Conservation (phyloP, 331 rosid species). For the Spiraea crenata region DNA sequence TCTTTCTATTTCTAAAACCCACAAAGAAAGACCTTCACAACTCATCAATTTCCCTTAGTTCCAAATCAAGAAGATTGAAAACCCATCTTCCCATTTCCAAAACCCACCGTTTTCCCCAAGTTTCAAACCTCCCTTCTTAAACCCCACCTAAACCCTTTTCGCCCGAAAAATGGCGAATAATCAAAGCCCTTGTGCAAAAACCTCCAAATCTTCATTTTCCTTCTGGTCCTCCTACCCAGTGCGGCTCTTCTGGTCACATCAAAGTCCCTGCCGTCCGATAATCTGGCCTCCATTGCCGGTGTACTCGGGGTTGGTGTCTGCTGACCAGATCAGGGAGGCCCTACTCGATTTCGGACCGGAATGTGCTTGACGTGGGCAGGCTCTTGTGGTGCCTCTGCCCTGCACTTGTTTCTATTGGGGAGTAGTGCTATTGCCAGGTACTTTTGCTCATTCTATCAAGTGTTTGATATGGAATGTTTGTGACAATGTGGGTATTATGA, state of each 20-base stretch:
- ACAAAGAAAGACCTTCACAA: constrained; percentile 7
- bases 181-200: constrained; percentile 15
- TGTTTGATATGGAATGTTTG: background rate
- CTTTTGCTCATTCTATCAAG: background rate
- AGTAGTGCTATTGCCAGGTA: constrained; percentile 72
- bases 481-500: background rate
- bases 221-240: constrained; percentile 15
- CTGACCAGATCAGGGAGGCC: constrained; percentile 89
- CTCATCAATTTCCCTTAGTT: background rate
- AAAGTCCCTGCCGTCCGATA: constrained; percentile 76
- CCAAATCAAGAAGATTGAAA: background rate
- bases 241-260: constrained; percentile 32
- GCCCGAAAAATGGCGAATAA: constrained; percentile 32
- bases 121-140: no score
- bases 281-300: constrained; percentile 70
- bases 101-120: no score
- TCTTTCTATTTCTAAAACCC: background rate
- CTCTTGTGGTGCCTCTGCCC: constrained; percentile 77
- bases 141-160: background rate
- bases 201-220: constrained; percentile 16
- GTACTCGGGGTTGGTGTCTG: constrained; percentile 75
- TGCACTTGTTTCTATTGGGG: constrained; percentile 96
- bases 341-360: constrained; percentile 64
- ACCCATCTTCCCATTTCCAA: no score
- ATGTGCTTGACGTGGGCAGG: constrained; percentile 84